A percentile compares a stretch with the other conserved stretches of the same genome.
These are phyloP conservation scores for Annulohypoxylon truncatum DNA, from an alignment of 2,329 filamentous ascomycete genomes.

Conservation along the genomic window DNA sequence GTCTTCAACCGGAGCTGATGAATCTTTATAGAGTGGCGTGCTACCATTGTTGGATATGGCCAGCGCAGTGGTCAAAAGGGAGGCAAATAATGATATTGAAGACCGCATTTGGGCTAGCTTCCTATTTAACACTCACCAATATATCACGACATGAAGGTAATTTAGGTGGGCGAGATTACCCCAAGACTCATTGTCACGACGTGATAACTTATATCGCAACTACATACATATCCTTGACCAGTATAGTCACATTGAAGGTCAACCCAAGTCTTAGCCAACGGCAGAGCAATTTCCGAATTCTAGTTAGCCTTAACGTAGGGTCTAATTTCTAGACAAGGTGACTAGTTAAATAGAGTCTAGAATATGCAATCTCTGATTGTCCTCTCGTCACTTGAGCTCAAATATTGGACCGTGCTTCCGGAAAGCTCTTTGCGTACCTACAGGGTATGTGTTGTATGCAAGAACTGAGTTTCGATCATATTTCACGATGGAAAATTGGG, in stretches of 20 bases:
- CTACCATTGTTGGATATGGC: conserved; percentile 33
- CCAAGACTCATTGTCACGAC: background rate
- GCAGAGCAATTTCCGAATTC: conserved; percentile 27
- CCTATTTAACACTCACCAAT: background rate
- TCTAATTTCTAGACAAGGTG: background rate
- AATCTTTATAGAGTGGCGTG: conserved; percentile 70
- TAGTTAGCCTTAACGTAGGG: background rate
- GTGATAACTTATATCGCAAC: conserved; percentile 20
- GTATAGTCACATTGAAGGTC: conserved; percentile 26
- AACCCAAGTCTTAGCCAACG: conserved; percentile 12
- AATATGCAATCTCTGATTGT: background rate
- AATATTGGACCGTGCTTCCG: conserved; percentile 14
- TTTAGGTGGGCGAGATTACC: background rate
- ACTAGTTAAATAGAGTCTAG: background rate
- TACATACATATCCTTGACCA: conserved; percentile 13
- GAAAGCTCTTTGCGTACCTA: background rate
- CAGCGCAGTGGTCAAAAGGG: conserved; percentile 35
- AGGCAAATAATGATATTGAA: conserved; percentile 31
- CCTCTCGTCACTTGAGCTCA: background rate
- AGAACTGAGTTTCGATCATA: background rate
- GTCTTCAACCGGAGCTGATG: conserved; percentile 69
- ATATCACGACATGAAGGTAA: conserved; percentile 3
- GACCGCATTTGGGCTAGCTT: conserved; percentile 37
- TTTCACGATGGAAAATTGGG: conserved; percentile 24
- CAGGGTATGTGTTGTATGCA: background rate